A percentile compares a stretch with the other conserved stretches of the same genome.
Evolutionary conservation across 768 basidiomycete species (phyloP).

Genomic region (Sarcomyxa edulis): DNA sequence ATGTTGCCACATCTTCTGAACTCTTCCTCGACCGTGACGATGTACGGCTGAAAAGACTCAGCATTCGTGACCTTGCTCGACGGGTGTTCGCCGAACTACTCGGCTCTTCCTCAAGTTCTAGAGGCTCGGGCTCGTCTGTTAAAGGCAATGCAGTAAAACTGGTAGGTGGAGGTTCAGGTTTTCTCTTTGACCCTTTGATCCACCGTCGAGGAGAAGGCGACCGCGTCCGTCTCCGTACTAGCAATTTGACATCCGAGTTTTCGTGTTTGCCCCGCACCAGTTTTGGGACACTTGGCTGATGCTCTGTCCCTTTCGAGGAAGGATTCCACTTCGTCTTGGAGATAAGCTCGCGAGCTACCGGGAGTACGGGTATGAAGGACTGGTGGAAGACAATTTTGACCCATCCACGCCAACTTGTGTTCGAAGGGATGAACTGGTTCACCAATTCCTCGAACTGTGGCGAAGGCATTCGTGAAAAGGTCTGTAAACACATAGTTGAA

Average conservation of each 20-base stretch:
- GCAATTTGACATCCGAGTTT: constrained; percentile 1
- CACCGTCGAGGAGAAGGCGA: constrained; percentile 13
- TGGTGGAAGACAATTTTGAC: constrained; percentile 81
- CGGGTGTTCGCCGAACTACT: constrained; percentile 1
- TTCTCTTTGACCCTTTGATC: constrained; percentile 9
- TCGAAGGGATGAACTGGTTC: constrained; percentile 74
- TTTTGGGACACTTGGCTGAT: constrained; percentile 19
- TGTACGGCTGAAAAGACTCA: constrained; percentile 15
- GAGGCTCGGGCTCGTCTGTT: constrained; percentile 10
- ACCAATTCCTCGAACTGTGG: constrained; percentile 73
- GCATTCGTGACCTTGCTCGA: constrained; percentile 14
- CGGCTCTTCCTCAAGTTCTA: constrained; percentile 1
- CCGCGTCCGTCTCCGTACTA: constrained; percentile 7
- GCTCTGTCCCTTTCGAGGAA: constrained; percentile 29
- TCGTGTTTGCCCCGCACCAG: too few relatives aligned
- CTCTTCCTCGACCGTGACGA: constrained; percentile 9
- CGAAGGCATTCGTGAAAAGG: constrained; percentile 3
- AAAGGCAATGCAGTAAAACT: constrained; percentile 6
- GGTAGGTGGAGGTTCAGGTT: constrained; percentile 5
- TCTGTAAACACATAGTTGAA: constrained; percentile 56
- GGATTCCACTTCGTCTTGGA: constrained; percentile 73
- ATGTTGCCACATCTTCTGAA: too few relatives aligned
- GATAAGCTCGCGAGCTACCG: constrained; percentile 73
- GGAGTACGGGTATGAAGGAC: constrained; percentile 70
- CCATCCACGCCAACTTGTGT: constrained; percentile 78